These are phyloP conservation scores for Lithocarpus polystachyus DNA, from an alignment of 306 rosid genomes.

Conservation along the genomic window DNA sequence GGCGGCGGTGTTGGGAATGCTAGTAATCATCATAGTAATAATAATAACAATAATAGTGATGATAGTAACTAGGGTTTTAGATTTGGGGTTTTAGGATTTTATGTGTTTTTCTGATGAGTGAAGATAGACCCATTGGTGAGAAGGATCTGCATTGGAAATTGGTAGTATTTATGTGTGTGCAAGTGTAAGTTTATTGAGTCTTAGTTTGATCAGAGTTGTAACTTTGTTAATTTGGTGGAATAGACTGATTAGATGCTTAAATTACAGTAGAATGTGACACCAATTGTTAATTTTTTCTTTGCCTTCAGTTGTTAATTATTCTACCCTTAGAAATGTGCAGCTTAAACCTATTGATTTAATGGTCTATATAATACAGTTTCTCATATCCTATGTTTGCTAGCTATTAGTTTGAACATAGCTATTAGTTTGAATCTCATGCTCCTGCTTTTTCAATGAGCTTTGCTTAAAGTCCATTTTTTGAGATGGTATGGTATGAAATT, in stretches of 20 bases:
- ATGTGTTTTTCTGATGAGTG: background rate
- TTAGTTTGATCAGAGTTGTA: background rate
- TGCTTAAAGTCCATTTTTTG: background rate
- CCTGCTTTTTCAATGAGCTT: too few relatives aligned
- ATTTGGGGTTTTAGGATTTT: slow-evolving; percentile 27
- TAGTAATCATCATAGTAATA: slow-evolving; percentile 47
- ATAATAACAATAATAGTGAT: slow-evolving; percentile 61
- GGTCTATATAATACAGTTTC: background rate
- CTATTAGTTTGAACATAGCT: background rate
- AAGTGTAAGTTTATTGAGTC: background rate
- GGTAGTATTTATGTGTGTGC: background rate
- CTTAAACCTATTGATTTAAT: background rate
- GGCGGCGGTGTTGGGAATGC: slow-evolving; percentile 35
- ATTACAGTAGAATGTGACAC: slow-evolving; percentile 1
- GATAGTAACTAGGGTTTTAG: slow-evolving; percentile 49
- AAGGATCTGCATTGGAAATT: background rate
- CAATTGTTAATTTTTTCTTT: background rate
- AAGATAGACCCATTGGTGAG: background rate
- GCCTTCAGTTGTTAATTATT: background rate
- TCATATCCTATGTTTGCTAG: background rate
- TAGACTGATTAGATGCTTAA: background rate
- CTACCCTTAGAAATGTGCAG: background rate
- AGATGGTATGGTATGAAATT: background rate
- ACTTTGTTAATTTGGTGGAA: background rate
- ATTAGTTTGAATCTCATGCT: background rate